phyloP scores from a whole-genome alignment of 2,329 filamentous ascomycete species.

The Graphilbum fragrans region DNA sequence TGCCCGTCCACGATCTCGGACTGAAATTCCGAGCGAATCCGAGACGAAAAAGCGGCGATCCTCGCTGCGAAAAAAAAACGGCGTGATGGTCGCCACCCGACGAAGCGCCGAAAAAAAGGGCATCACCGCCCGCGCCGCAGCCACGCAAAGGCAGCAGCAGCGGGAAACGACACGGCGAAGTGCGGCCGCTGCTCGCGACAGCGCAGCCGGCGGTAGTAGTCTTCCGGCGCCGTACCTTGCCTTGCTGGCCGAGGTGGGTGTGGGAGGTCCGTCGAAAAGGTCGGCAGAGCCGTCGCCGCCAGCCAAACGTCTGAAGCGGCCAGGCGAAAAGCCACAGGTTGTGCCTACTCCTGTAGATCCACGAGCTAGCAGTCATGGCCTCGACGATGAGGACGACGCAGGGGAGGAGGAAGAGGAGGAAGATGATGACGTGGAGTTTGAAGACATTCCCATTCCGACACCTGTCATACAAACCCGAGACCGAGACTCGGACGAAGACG shows the following conservation, averaged over 20 bases:
- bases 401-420: conserved; percentile 6
- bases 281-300: conserved; percentile 3
- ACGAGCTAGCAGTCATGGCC: background rate
- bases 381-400: background rate
- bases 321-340: conserved; percentile 7
- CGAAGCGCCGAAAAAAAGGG: conserved; percentile 4
- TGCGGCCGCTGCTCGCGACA: background rate
- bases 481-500: conserved; percentile 9
- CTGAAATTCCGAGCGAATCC: no score
- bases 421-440: conserved; percentile 11
- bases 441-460: conserved; percentile 11
- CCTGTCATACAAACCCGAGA: conserved; percentile 12
- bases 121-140: conserved; percentile 5
- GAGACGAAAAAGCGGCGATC: no score
- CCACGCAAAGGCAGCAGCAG: conserved; percentile 3
- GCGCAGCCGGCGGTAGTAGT: background rate
- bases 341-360: no score
- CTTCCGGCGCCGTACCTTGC: conserved; percentile 9
- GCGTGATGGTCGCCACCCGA: conserved; percentile 5
- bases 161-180: background rate
- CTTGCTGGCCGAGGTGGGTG: conserved; percentile 11
- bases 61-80: background rate
- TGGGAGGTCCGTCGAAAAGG: background rate
- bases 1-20: no score
- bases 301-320: conserved; percentile 11